Evolutionary conservation across 352 stramenopile species (phyloP).

Genomic region (Blastocystis sp.): DNA sequence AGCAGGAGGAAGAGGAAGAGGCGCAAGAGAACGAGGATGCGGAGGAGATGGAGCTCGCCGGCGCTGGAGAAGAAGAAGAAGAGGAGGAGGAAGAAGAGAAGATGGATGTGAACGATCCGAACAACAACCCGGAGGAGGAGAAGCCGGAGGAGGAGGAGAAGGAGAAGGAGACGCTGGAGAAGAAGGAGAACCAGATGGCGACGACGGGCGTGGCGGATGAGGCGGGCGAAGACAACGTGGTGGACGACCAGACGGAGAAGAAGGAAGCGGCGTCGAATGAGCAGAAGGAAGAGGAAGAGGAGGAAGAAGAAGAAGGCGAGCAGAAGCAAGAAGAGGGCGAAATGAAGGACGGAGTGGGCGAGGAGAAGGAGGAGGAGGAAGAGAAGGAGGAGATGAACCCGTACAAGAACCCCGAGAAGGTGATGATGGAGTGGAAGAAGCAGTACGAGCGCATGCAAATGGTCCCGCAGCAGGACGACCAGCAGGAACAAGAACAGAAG

Average conservation of each 20-base stretch:
- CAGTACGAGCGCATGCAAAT: slow-evolving; percentile 86
- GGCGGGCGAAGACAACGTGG: slow-evolving; percentile 75
- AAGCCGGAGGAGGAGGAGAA: slow-evolving; percentile 72
- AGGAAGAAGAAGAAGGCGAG: slow-evolving; percentile 68
- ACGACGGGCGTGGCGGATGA: slow-evolving; percentile 15
- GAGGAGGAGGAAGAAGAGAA: slow-evolving; percentile 70
- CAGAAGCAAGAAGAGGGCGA: slow-evolving; percentile 71
- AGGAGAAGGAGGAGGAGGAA: slow-evolving; percentile 77
- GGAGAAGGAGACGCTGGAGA: slow-evolving; percentile 8
- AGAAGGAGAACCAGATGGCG: slow-evolving; percentile 69
- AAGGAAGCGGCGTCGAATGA: slow-evolving; percentile 72
- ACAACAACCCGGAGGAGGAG: slow-evolving; percentile 71
- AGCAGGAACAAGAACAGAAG: slow-evolving; percentile 74
- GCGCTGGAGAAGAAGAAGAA: slow-evolving; percentile 48
- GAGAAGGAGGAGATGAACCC: slow-evolving; percentile 73
- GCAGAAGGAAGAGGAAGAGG: slow-evolving; percentile 49
- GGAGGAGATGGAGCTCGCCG: slow-evolving; percentile 70
- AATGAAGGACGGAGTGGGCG: slow-evolving; percentile 72
- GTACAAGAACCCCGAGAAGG: slow-evolving; percentile 78
- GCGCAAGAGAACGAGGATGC: slow-evolving; percentile 69
- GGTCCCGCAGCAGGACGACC: slow-evolving; percentile 74
- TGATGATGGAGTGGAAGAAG: slow-evolving; percentile 75
- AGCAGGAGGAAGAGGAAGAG: slow-evolving; percentile 67
- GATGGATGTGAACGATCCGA: slow-evolving; percentile 68
- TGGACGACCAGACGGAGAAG: slow-evolving; percentile 76